Percentiles rank a stretch among this genome's conserved stretches.
These are phyloP conservation scores for Paratrimastix pyriformis DNA, from an alignment of 78 protist species.

Conservation along the genomic window DNA sequence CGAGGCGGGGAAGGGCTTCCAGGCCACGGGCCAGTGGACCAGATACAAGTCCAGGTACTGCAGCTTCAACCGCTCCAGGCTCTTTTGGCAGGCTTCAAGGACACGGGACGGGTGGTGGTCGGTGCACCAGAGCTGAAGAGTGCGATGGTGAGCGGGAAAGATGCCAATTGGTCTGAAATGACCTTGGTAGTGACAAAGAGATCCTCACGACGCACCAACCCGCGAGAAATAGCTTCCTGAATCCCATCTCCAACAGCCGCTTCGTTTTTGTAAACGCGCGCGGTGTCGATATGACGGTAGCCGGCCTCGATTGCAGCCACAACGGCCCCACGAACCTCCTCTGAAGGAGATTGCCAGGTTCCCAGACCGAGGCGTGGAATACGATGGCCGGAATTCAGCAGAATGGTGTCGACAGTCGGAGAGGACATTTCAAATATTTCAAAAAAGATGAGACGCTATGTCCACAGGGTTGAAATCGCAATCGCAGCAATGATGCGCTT, in stretches of 20 bases:
- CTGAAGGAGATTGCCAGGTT: neutral
- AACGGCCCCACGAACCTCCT: neutral
- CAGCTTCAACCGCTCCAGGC: conserved; percentile 42
- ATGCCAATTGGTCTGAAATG: neutral
- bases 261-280: conserved; percentile 16
- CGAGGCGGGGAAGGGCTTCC: neutral
- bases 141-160: neutral
- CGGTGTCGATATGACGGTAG: conserved; percentile 23
- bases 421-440: neutral
- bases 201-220: conserved; percentile 47
- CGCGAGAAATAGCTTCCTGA: conserved; percentile 7
- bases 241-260: neutral
- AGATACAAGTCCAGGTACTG: conserved; percentile 62
- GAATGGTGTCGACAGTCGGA: neutral
- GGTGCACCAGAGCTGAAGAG: conserved; percentile 49
- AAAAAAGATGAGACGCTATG: neutral
- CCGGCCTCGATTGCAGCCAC: neutral
- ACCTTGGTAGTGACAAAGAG: neutral
- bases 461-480: too few relatives aligned
- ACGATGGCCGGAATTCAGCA: neutral
- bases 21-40: conserved; percentile 68
- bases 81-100: conserved; percentile 23
- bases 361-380: conserved; percentile 8
- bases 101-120: conserved; percentile 46
- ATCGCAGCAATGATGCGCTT: too few relatives aligned